Evolutionary conservation across 2,329 filamentous ascomycete genomes (phyloP).

Genomic region (Alternaria tenuissima): DNA sequence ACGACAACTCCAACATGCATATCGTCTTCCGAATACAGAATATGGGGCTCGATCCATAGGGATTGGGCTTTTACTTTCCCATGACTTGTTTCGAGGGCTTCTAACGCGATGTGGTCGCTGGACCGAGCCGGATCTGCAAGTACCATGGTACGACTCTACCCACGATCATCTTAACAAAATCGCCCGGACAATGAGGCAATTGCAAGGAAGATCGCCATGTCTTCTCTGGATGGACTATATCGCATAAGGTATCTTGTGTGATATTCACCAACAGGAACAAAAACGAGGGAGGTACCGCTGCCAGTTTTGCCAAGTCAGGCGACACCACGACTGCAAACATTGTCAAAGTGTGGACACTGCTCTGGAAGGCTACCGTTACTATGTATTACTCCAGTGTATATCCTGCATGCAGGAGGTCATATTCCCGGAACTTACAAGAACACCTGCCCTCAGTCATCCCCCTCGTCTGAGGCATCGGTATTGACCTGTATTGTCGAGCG

Average conservation of each 20-base stretch:
- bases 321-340: not conserved
- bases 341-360: not conserved
- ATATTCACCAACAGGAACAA: not conserved
- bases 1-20: not conserved
- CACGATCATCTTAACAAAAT: not conserved
- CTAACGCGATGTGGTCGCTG: conserved; percentile 5
- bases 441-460: not conserved
- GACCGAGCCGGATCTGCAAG: not conserved
- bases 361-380: not conserved
- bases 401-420: not conserved
- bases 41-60: not conserved
- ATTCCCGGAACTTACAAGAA: not conserved
- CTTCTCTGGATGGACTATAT: not conserved
- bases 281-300: not conserved
- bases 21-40: not conserved
- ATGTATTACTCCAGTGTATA: not conserved
- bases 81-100: not conserved
- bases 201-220: no score
- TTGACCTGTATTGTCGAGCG: not conserved
- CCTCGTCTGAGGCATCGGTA: not conserved
- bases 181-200: not conserved
- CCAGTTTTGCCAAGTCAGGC: not conserved
- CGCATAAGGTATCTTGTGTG: not conserved
- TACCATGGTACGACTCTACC: conserved; percentile 1
- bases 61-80: not conserved